These are phyloP conservation scores for Triticum dicoccoides DNA, from an alignment of 176 grass and related monocot species.

Conservation along the genomic window DNA sequence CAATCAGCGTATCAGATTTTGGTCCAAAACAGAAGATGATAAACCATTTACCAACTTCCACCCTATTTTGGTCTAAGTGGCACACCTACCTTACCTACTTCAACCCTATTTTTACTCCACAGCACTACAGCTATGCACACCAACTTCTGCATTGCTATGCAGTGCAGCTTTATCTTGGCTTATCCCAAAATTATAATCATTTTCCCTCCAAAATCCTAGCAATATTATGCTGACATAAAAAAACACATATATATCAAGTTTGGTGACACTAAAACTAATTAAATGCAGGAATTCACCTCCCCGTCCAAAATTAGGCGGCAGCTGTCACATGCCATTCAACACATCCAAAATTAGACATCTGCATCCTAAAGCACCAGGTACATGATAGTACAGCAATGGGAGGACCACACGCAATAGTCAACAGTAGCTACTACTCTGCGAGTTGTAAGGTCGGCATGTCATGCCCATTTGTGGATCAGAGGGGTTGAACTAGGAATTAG, in stretches of 20 bases:
- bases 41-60: neutral
- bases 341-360: conserved; percentile 6
- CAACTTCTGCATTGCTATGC: neutral
- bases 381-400: neutral
- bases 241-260: neutral
- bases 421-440: neutral
- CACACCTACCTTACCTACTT: neutral
- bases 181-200: conserved; percentile 1
- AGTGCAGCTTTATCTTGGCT: neutral
- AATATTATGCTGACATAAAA: neutral
- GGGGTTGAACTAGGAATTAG: too few species aligned
- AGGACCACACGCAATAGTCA: neutral
- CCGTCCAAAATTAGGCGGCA: neutral
- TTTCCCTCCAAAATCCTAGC: neutral
- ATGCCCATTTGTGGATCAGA: too few species aligned
- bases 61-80: neutral
- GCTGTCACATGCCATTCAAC: neutral
- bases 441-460: neutral
- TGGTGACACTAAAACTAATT: neutral
- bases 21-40: neutral
- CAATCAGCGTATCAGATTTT: neutral
- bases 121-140: neutral
- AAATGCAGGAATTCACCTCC: neutral
- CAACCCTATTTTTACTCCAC: neutral
- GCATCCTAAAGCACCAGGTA: neutral